Base-by-base conservation (phyloP, 106 monocot genomes). In the Dioscorea dumetorum region DNA sequence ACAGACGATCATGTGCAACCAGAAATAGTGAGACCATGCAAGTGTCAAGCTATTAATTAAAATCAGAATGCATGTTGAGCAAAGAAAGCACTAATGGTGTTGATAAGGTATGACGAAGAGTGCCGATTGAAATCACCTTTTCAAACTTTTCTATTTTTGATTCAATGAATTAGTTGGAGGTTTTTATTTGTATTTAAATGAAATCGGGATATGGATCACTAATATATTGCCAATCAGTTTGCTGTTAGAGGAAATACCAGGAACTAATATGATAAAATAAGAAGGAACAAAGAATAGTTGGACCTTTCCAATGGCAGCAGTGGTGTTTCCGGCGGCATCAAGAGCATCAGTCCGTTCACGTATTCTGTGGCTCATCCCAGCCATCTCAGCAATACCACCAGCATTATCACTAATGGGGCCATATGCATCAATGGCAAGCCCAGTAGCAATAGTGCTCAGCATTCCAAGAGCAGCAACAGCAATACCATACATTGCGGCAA, bases 341-440 rank as follows among this genome's bases (percentile, higher is more conserved):
- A 79, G 24, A 64, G 79, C 73, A 69, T 79, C 79, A 50, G 79
- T 79, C 22, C 79, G 73, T 58, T 79, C 79, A 15, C 79, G 68
- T 32, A 79, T 79, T 33, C 68, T 69, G 64, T 73, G 79, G 64
- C 79, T 79, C 79, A 79, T 79, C 31, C 79, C 79, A 50, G 79
- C 79, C 79, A 79, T 79, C 73, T 79, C 79, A 17, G 79, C 79
- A 51, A 79, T 79, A 19, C 79, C 79, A 64, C 79, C 79, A 58
- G 73, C 79, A 69, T 79, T 79, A 63, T 79, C 79, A 64, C 79
- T 73, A 48, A 79, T 79, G 22, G 79, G 79, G 23, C 79, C 79
- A 69, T 79, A 79, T 23, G 79, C 79, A 58, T 79, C 79, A 49
- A 79, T 79, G 67, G 79, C 73, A 17, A 79, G 69, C 16, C 79